Evolutionary conservation across 176 grass and related monocot species (phyloP), one percentile per base, ranked within the genome.

Genomic region (Triticum urartu): DNA sequence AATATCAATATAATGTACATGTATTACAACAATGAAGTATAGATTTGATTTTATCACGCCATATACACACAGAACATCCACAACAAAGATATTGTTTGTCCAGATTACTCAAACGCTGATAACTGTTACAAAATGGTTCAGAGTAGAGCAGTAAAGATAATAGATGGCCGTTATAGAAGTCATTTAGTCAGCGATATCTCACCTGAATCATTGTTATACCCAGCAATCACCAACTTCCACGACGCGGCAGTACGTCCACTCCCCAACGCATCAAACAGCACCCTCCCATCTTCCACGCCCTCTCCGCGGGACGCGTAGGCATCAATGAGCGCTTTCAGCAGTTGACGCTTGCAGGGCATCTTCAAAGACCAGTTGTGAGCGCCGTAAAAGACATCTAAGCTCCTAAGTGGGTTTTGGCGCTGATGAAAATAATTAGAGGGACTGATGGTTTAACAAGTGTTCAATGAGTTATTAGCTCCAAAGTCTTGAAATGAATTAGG

Each of bases 181-280:
- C 7, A 59, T 2, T 47, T 50, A 75, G 22, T 75, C 22, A 35
- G 74, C 54, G 54, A 83, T 17, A 85, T 81, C 24, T 14, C 30
- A 95, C 93, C 79, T 87, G 86, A 72, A 90, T 36, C 80, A 90
- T 95, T 26, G 3, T 68, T 30, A 68, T 86, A 95, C 10, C 88
- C 64, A 1, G 93, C 64, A 11, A 95, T 89, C 90, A 95, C 89
- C n/a, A 75, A 90, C 1, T 90, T 92, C 90, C 90, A 95, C 4
- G 93, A 86, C 28, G 78, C 77, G 0, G 81, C 77, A 25, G 83
- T 90, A 36, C 83, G 15, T 2, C 56, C 32, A 11, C 58, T 40
- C 35, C 70, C 71, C 58, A 95, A 48, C 35, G 59, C 76, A 59
- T 90, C 88, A 38, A 92, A 95, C 72, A 90, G 45, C 28, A 45